Evolutionary conservation across 768 basidiomycete genomes (phyloP), one percentile per base, ranked within the genome.

Genomic region (Suillus fuscotomentosus): DNA sequence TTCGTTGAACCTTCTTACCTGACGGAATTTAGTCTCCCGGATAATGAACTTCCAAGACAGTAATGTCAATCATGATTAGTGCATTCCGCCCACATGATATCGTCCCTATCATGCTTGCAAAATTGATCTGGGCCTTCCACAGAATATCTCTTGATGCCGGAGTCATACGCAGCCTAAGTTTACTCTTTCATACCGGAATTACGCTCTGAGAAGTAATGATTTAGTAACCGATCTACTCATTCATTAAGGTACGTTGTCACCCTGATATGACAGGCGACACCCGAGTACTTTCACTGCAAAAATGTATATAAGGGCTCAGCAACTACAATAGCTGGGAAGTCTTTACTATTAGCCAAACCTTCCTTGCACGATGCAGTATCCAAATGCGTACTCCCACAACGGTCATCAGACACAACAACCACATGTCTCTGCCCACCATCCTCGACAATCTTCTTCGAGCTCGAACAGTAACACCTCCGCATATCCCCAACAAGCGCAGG

Each of bases 211-310:
- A 77, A 69, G 76, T 76, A 76, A 76, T 76, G 69, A 77, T 76
- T 77, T 73, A 76, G 75, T 76, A 76, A 76, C 75, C 51, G 62
- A 48, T 76, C 68, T 63, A 53, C 24, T 1, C 7, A 48, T 76
- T 73, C 76, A 76, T 76, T 76, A 76, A 76, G 75, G 75, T 75
- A 76, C 75, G 68, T 71, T 75, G 71, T 75, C 72, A 77, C 70
- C 75, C 76, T 74, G 64, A 68, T 47, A 66, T 73, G 70, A 69
- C 71, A 77, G 75, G 70, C 75, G 72, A 77, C 73, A 67, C 72
- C 75, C 75, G 65, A 69, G 68, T 69, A 75, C 71, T 31, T 60
- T 72, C 77, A 71, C 67, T 66, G 64, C 62, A 65, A 68, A 76
- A 71, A 74, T 70, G 66, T 76, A 76, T 76, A 76, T 74, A 76